Base-by-base conservation (phyloP, 495 filamentous ascomycete genomes). In the Penicillium chermesinum region DNA sequence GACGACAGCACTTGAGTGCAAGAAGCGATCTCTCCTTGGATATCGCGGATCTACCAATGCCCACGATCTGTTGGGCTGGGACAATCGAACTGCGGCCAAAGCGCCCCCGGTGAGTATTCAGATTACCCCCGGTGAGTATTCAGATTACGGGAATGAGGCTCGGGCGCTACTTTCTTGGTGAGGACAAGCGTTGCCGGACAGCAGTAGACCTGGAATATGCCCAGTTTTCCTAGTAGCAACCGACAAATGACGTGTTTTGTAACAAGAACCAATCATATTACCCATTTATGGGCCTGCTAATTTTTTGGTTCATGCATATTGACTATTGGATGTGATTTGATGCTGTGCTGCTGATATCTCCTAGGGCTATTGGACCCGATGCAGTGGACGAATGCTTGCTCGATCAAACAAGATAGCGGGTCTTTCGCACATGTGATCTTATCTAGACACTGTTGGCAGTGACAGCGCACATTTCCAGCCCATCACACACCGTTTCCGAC, bases 81-180 rank as follows among this genome's bases (percentile, higher is more conserved):
- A 46, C 47, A 10, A 54, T 67, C 10, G 30, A 44, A 1, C 40
- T n/a, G 57, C 70, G 38, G 63, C 62, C 0, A 48, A 52, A 25
- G 48, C 59, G 15, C 65, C 72, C 6, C 56, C 64, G 1, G 57
- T 72, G 1, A 70, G 72, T 0, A 63, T 59, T 0, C 44, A 54
- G 1, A 73, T 75, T 41, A 67, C 65, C 14, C 70, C 70, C 8
- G 32, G 19, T 2, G 15, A 8, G n/a, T 7, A 13, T 7, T 10
- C 18, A 8, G 2, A 3, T 22, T 12, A 25, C 19, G 18, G 52
- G 52, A 12, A 55, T 71, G 60, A 71, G 74, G 71, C 46, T 73
- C 27, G 71, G 72, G 0, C 9, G 74, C 15, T 75, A 75, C 56
- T 50, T 65, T n/a, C 71, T 71, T 59, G 71, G 69, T 10, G 66